These are phyloP conservation scores for Suillus cothurnatus DNA, from an alignment of 768 basidiomycete species.

Conservation along the genomic window DNA sequence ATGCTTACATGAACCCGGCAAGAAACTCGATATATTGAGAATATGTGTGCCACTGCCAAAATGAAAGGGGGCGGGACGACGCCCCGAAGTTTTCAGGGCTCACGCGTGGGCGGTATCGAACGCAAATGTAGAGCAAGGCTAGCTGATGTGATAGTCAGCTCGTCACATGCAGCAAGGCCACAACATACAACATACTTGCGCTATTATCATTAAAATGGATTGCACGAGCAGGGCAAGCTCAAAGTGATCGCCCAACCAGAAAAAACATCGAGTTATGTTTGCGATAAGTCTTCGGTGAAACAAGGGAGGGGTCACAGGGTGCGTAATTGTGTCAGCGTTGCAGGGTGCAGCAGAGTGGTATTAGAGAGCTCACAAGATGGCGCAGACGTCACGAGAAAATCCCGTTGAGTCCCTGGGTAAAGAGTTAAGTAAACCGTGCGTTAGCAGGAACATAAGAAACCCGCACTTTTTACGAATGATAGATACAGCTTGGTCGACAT, in stretches of 20 bases:
- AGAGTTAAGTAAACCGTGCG: conserved; percentile 9
- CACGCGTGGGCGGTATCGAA: conserved; percentile 61
- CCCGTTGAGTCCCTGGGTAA: conserved; percentile 73
- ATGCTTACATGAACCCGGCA: conserved; percentile 67
- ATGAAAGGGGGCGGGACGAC: conserved; percentile 68
- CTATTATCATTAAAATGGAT: conserved; percentile 81
- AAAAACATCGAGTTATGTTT: conserved; percentile 88
- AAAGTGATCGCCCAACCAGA: conserved; percentile 83
- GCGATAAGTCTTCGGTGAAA: conserved; percentile 59
- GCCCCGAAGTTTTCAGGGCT: conserved; percentile 60
- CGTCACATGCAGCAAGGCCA: conserved; percentile 11
- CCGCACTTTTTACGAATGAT: conserved; percentile 74
- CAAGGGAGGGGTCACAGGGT: conserved; percentile 13
- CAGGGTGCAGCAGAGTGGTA: conserved; percentile 4
- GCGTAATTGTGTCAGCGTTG: conserved; percentile 15
- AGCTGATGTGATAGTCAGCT: conserved; percentile 47
- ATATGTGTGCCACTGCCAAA: conserved; percentile 87
- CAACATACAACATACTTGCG: conserved; percentile 56
- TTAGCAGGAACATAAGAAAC: conserved; percentile 12
- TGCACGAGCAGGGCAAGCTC: conserved; percentile 79
- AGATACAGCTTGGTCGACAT: conserved; percentile 81
- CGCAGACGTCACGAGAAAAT: conserved; percentile 86
- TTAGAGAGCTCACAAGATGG: conserved; percentile 60
- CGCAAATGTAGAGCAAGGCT: conserved; percentile 80
- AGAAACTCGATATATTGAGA: conserved; percentile 82